Base-by-base conservation (phyloP, 148 eudicot genomes). In the Rhododendron ferrugineum region DNA sequence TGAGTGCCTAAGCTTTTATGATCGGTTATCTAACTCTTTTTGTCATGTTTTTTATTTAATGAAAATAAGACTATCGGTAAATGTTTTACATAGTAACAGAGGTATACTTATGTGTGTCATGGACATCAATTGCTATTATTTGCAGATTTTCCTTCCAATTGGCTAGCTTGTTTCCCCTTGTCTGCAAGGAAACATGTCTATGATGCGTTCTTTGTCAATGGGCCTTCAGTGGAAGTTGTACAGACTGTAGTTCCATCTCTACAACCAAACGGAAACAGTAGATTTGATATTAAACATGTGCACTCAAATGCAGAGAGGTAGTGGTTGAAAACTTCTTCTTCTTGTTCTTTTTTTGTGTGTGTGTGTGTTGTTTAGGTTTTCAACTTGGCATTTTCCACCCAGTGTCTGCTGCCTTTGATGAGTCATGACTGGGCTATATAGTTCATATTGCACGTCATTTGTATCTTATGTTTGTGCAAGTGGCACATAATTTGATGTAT, bases 231-330 rank as follows among this genome's bases (percentile, higher is more conserved):
- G 78, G 98, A 94, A 91, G 95, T 95, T 86, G 93, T 95, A 85
- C 96, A 90, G 88, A 86, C 90, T 85, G 82, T 96, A 87, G 90
- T 95, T 83, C 98, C 97, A 87, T 91, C 88, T 89, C 91, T 96
- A 28, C 93, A 84, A 76, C 91, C 89, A 81, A 91, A 83, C 75
- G 88, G 80, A 83, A 83, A 79, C 83, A 86, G 81, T 52, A 81
- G 76, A 82, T 75, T 83, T 82, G 93, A 93, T 83, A 81, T 84
- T 47, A 89, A 54, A 77, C 88, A 90, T 84, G 90, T 92, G 66
- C 89, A 90, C 89, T 89, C 90, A 82, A 96, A 94, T 91, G 94
- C 95, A 82, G 98, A 95, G 90, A 96, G 99, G 99, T 96, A 73
- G n/a, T 15, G 26, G 49, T 20, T 34, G 72, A 40, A 64, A 30